Conservation (phyloP, 169 alveolate genomes). For the Miamiensis avidus region DNA sequence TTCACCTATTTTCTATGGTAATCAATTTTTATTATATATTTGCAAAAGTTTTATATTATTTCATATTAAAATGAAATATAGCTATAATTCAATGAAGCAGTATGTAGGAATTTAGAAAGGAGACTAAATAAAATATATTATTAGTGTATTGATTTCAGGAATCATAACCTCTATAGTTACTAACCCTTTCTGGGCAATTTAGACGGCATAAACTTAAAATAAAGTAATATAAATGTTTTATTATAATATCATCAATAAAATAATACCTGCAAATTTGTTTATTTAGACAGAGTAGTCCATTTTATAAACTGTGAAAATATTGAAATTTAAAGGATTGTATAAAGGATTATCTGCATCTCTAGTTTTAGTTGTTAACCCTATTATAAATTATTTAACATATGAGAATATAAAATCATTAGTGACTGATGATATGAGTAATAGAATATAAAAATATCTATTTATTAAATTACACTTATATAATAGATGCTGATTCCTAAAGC, state of each 20-base stretch:
- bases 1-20: constrained; percentile 21
- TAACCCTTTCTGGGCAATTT: constrained; percentile 22
- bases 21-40: background rate
- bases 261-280: no score
- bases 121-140: background rate
- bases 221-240: no score
- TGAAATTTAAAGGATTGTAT: constrained; percentile 6
- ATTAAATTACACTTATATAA: no score
- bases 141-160: constrained; percentile 12
- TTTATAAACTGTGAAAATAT: background rate
- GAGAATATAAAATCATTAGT: background rate
- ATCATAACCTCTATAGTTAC: constrained; percentile 7
- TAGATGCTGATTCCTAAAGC: background rate
- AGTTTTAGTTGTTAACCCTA: constrained; percentile 18
- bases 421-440: background rate
- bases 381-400: constrained; percentile 11
- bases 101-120: background rate
- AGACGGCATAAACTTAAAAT: constrained; percentile 3
- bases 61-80: background rate
- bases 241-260: no score
- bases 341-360: constrained; percentile 17
- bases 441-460: no score
- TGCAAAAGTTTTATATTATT: background rate
- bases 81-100: constrained; percentile 14
- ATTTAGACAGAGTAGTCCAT: background rate